Evolutionary conservation across 169 alveolate genomes (phyloP), one percentile per base, ranked within the genome.

Genomic region (Amoebophrya sp.): DNA sequence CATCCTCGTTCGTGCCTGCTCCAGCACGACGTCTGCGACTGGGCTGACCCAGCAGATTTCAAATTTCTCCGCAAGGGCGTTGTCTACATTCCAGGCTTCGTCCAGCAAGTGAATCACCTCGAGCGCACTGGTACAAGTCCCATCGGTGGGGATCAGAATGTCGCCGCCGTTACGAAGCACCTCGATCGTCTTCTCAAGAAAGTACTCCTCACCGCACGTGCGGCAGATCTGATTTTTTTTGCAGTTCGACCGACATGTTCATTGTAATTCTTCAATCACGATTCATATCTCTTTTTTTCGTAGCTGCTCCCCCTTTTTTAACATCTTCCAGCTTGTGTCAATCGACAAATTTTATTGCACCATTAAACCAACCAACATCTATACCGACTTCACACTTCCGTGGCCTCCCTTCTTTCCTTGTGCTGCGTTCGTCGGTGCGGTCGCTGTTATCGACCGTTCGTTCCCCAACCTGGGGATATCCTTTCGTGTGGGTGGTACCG

Each of bases 101-200:
- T 66, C 83, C 10, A 66, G 35, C 12, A 66, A 25, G 35, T 66
- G 83, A 25, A 66, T 7, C 83, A 66, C 7, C 38, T 66, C 83
- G 32, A 66, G 35, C 29, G 83, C 32, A 2, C 83, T 66, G 35
- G 35, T 66, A 3, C 10, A 7, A 25, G 35, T 25, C 83, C 83
- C 83, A 2, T 66, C 83, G 7, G 83, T 66, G 39, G 83, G 83
- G 10, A 66, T 66, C 29, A 66, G 83, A 2, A 66, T 25, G 35
- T 66, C 83, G 83, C 83, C 83, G 35, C 83, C 83, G 83, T 66
- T 66, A 3, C 83, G 83, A 3, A 66, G 35, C 83, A 25, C 32
- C 83, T 66, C 83, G 83, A 66, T 66, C 83, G 83, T 66, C 83
- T 66, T 66, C 35, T 66, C 83, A 0, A 66, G 29, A n/a, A 66